These are phyloP conservation scores for Gryganskiella cystojenkinii DNA, from an alignment of 192 early-diverging fungal genomes.

Conservation along the genomic window DNA sequence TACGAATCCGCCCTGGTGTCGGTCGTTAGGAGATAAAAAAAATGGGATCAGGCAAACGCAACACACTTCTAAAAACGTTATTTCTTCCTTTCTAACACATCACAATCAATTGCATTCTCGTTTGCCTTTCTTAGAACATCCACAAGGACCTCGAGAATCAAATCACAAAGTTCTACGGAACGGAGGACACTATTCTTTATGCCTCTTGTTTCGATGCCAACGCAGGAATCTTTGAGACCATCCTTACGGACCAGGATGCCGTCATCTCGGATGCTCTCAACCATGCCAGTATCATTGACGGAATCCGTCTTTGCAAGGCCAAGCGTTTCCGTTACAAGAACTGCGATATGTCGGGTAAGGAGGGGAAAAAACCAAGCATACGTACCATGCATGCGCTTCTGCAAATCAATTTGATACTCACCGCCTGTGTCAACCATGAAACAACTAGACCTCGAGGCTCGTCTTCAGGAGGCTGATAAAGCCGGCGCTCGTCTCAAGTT, in stretches of 20 bases:
- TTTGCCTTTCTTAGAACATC: constrained; percentile 52
- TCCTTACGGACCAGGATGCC: constrained; percentile 65
- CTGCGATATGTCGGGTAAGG: constrained; percentile 61
- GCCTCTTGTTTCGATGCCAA: constrained; percentile 80
- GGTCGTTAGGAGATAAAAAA: neutral
- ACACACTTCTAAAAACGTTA: too few relatives aligned
- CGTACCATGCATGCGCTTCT: neutral
- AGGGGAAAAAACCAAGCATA: too few relatives aligned
- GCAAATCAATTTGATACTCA: neutral
- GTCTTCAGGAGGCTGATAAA: constrained; percentile 84
- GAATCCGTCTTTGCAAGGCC: constrained; percentile 89
- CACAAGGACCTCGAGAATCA: constrained; percentile 72
- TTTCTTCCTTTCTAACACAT: too few relatives aligned
- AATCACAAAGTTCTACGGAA: constrained; percentile 68
- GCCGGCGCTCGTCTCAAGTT: constrained; percentile 85
- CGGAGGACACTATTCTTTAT: constrained; percentile 71
- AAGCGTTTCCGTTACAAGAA: constrained; percentile 93
- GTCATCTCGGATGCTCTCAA: constrained; percentile 94
- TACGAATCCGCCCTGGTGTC: too few relatives aligned
- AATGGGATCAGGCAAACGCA: neutral
- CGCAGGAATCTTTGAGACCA: constrained; percentile 73
- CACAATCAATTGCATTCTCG: neutral
- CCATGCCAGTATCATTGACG: constrained; percentile 97
- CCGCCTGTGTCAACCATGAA: too few relatives aligned
- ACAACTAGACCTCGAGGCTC: constrained; percentile 54